phyloP scores from a whole-genome alignment of 495 filamentous ascomycete genomes.

The Penicillium pulvis region DNA sequence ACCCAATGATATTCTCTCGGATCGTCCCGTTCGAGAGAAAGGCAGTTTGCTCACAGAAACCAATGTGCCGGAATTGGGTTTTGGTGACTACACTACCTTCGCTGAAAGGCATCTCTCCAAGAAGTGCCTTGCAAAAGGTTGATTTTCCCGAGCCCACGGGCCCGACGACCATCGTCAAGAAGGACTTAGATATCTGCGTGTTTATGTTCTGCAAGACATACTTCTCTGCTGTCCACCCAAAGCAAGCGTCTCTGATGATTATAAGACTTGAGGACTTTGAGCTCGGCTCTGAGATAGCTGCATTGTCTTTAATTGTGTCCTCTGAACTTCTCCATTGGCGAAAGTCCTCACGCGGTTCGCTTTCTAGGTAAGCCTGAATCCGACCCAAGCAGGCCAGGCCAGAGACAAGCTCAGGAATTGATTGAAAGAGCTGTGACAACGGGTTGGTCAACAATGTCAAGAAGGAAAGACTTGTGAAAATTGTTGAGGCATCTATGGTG shows the following conservation, averaged over 20 bases:
- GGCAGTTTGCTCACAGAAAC: background rate
- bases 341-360: constrained; percentile 33
- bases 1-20: background rate
- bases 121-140: background rate
- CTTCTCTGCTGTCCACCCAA: background rate
- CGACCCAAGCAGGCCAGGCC: constrained; percentile 40
- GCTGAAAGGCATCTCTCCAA: background rate
- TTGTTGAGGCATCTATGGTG: background rate
- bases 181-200: constrained; percentile 6
- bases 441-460: background rate
- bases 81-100: background rate
- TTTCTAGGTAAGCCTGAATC: constrained; percentile 43
- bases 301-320: background rate
- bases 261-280: background rate
- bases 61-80: background rate
- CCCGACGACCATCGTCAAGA: background rate
- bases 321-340: background rate
- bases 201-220: background rate
- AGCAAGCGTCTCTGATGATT: background rate
- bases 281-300: background rate
- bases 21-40: background rate
- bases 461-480: background rate
- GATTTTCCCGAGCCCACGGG: constrained; percentile 1
- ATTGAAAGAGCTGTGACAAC: background rate
- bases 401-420: constrained; percentile 12